Conservation (phyloP, 2,329 filamentous ascomycete species). For the Triangularia setosa region DNA sequence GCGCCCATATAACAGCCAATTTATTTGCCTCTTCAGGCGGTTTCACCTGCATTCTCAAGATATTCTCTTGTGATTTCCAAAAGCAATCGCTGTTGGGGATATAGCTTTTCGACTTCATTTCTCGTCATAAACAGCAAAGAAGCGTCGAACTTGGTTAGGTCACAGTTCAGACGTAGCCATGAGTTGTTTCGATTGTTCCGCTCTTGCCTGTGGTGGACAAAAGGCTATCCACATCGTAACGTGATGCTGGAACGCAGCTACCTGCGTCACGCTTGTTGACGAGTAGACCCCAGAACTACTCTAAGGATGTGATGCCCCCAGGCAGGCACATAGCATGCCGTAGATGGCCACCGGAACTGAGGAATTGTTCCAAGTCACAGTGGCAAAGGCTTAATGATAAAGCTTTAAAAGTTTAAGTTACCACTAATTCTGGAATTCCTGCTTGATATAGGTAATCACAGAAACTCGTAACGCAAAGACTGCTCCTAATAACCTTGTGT, state of each 20-base stretch:
- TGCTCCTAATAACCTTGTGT: too few species aligned
- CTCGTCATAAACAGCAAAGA: constrained; percentile 15
- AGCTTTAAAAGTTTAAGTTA: not conserved
- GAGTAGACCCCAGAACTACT: not conserved
- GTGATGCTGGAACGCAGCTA: not conserved
- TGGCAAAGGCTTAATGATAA: too few species aligned
- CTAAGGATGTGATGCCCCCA: not conserved
- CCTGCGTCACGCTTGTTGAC: not conserved
- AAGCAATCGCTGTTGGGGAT: constrained; percentile 24
- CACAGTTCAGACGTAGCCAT: constrained; percentile 9
- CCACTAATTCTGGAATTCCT: too few species aligned
- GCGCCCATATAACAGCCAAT: constrained; percentile 34
- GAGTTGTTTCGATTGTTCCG: not conserved
- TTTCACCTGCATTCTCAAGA: constrained; percentile 24
- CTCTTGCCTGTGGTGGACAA: not conserved
- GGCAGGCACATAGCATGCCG: not conserved
- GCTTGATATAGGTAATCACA: too few species aligned
- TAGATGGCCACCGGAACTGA: not conserved
- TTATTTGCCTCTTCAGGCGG: constrained; percentile 28
- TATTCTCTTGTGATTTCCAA: constrained; percentile 22
- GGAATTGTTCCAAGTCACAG: too few species aligned
- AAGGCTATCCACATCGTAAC: not conserved
- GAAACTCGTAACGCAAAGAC: too few species aligned
- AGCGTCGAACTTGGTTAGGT: constrained; percentile 9
- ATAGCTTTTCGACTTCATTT: constrained; percentile 10